Percentiles rank a stretch among this genome's conserved stretches.
These are phyloP conservation scores for Agrocybe pediades DNA, from an alignment of 768 basidiomycete genomes.

Conservation along the genomic window DNA sequence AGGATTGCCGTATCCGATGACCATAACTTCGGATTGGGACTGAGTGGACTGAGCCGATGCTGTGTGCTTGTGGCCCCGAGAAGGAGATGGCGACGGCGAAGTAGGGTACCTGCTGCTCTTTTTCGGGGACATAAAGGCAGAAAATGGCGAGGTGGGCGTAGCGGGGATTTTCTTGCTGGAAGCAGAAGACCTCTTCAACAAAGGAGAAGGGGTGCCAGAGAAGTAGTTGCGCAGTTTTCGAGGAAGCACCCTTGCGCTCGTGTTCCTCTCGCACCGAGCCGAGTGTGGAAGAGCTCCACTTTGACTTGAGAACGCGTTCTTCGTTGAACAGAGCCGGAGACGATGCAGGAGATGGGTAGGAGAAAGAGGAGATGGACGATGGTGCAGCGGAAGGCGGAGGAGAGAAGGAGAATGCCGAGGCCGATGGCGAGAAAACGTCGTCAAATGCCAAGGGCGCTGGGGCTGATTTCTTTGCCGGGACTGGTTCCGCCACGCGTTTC, in stretches of 20 bases:
- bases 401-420: constrained; percentile 1
- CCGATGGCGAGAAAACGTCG: constrained; percentile 19
- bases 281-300: constrained; percentile 69
- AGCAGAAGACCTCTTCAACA: constrained; percentile 15
- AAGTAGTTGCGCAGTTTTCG: constrained; percentile 42
- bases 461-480: background rate
- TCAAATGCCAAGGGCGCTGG: constrained; percentile 5
- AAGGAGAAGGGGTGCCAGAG: constrained; percentile 24
- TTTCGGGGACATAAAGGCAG: constrained; percentile 17
- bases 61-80: constrained; percentile 5
- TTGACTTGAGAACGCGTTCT: constrained; percentile 49
- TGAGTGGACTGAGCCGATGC: too few relatives aligned
- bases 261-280: constrained; percentile 41
- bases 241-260: constrained; percentile 29
- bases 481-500: background rate
- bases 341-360: too few relatives aligned
- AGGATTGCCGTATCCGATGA: constrained; percentile 35
- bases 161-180: constrained; percentile 22
- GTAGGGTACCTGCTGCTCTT: constrained; percentile 11
- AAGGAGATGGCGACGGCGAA: constrained; percentile 3
- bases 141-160: constrained; percentile 24
- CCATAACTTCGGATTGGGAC: constrained; percentile 30
- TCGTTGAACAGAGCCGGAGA: constrained; percentile 20
- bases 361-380: constrained; percentile 13
- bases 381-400: constrained; percentile 9